Evolutionary conservation across 1,139 yeast genomes (phyloP), one percentile per base, ranked within the genome.

Genomic region (Lodderomyces oxycetoniae): DNA sequence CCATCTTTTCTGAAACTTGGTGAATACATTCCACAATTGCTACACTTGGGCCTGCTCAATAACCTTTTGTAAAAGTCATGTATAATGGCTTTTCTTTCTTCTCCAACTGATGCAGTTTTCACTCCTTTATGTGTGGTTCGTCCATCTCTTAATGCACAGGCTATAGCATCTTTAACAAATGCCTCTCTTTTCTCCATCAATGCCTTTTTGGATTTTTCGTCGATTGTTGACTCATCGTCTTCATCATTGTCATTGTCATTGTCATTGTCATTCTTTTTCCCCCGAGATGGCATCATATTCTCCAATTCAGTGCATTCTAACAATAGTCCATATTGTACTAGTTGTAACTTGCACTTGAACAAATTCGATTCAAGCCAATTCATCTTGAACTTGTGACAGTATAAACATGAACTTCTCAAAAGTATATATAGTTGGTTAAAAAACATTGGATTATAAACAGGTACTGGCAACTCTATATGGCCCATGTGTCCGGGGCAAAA

Each of bases 401-500:
- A 89, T 39, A 91, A 71, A 72, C 99, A 93, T 17, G 91, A 65
- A 28, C 91, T 74, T 57, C 97, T 73, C 52, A 93, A 69, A 50
- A 82, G 79, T 41, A 85, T 73, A 65, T 81, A 91, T 69, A 93
- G 69, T 60, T 91, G 97, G 53, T 79, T 77, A 76, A 93, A 91
- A 55, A 93, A 91, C 50, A 93, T 65, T 12, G 98, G 97, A 55
- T 88, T 91, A 67, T 88, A 93, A 31, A 87, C 94, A 4, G 97
- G 95, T 26, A 87, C 82, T 7, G 98, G 98, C 47, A 93, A 73
- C 57, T 91, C 96, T 41, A 93, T 88, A 59, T 93, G 98, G 40
- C 99, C 99, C 63, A 87, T 88, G 59, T 93, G 99, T 25, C 99
- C 99, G 3, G 97, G 96, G 64, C 99, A 93, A 52, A 77, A 82